A percentile compares a stretch with the other conserved stretches of the same genome.
Conservation (phyloP, 805 yeast species). For the Metschnikowia rubicola region DNA sequence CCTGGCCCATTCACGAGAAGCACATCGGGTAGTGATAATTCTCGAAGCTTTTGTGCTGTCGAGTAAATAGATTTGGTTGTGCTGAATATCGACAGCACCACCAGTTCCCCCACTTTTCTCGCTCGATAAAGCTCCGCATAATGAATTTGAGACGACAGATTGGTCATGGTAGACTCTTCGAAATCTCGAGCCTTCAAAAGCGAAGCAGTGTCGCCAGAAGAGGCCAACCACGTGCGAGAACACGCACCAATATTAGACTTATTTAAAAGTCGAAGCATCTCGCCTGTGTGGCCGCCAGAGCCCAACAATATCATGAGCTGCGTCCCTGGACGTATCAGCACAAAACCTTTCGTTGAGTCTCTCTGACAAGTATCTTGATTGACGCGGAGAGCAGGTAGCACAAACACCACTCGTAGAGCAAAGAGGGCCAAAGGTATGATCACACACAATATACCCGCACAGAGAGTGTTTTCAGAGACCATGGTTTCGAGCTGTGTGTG, state of each 20-base stretch:
- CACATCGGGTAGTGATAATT: slow-evolving; percentile 37
- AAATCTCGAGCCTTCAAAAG: slow-evolving; percentile 35
- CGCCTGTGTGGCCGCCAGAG: slow-evolving; percentile 97
- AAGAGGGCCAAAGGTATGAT: slow-evolving; percentile 1
- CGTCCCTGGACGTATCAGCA: background rate
- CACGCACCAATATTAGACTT: slow-evolving; percentile 31
- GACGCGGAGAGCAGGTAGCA: slow-evolving; percentile 11
- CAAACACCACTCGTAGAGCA: slow-evolving; percentile 9
- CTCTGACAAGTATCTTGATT: background rate
- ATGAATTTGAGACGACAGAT: slow-evolving; percentile 10
- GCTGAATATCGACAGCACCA: slow-evolving; percentile 43
- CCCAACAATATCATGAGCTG: slow-evolving; percentile 65
- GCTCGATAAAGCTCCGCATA: slow-evolving; percentile 50
- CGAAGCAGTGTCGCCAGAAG: slow-evolving; percentile 53
- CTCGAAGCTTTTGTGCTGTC: slow-evolving; percentile 25
- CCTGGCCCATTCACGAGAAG: slow-evolving; percentile 78
- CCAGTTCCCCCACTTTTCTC: slow-evolving; percentile 55
- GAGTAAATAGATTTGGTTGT: slow-evolving; percentile 38
- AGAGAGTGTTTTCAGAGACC: slow-evolving; percentile 1
- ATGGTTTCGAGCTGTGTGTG: background rate
- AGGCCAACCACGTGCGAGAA: slow-evolving; percentile 38
- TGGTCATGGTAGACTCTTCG: slow-evolving; percentile 22
- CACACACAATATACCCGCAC: slow-evolving; percentile 1
- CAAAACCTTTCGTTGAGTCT: background rate
- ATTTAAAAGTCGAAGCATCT: slow-evolving; percentile 71